phyloP scores from a whole-genome alignment of 148 eudicot species.

The Selenicereus undatus region DNA sequence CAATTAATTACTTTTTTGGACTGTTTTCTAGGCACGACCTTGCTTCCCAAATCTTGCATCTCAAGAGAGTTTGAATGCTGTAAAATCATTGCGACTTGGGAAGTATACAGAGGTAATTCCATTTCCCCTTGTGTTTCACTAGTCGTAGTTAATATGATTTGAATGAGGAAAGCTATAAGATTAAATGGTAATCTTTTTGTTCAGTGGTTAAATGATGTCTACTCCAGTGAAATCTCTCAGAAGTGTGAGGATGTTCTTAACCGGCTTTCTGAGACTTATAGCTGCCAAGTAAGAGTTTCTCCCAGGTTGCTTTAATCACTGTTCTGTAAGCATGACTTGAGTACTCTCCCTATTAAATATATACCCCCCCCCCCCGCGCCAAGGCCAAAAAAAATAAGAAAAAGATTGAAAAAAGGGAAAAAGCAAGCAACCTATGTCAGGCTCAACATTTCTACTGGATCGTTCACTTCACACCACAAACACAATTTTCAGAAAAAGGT shows the following conservation, averaged over 20 bases:
- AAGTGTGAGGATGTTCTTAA: conserved; percentile 78
- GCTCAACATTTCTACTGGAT: background rate
- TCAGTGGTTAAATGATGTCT: conserved; percentile 99
- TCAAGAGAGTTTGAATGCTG: conserved; percentile 34
- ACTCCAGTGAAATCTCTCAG: conserved; percentile 72
- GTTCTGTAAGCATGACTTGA: background rate
- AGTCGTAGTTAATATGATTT: background rate
- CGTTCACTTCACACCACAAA: background rate
- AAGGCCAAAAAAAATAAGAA: no score
- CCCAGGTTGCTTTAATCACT: background rate
- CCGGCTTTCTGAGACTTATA: conserved; percentile 54
- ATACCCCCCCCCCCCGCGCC: background rate
- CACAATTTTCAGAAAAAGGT: background rate
- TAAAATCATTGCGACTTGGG: conserved; percentile 66
- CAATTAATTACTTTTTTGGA: conserved; percentile 4
- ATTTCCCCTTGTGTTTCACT: conserved; percentile 1
- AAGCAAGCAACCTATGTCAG: background rate
- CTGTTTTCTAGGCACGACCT: conserved; percentile 60
- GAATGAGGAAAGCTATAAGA: background rate
- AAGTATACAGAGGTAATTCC: conserved; percentile 77
- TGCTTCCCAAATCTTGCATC: conserved; percentile 72
- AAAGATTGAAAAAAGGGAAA: background rate
- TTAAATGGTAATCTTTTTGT: conserved; percentile 7
- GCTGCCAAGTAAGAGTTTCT: conserved; percentile 58
- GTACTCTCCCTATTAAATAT: background rate